Conservation (phyloP, 352 stramenopile genomes). For the Phytophthora hibernalis region DNA sequence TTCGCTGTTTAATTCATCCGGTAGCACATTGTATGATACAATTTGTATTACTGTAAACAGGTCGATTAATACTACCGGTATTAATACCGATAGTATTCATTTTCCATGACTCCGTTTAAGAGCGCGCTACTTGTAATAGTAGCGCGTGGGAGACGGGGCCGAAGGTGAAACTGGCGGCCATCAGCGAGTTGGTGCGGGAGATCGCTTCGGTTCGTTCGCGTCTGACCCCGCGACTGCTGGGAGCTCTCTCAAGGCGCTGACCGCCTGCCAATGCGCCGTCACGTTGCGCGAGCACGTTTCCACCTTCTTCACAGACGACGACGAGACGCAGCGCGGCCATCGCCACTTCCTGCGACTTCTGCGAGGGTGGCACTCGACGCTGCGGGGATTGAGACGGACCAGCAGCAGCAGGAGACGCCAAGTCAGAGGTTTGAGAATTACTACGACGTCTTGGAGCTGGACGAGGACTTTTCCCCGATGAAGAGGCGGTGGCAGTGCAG, state of each 20-base stretch:
- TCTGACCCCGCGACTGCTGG: conserved; percentile 29
- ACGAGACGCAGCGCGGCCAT: conserved; percentile 6
- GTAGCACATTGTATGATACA: too few relatives aligned
- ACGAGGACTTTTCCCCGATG: conserved; percentile 30
- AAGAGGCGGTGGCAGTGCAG: neutral
- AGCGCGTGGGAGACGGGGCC: too few relatives aligned
- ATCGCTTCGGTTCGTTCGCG: conserved; percentile 13
- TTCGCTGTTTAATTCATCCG: too few relatives aligned
- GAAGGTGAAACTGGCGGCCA: neutral
- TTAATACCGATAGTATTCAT: too few relatives aligned
- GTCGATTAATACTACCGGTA: too few relatives aligned
- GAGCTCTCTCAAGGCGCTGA: conserved; percentile 29
- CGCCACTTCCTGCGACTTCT: conserved; percentile 25
- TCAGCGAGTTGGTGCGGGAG: neutral
- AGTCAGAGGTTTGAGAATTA: conserved; percentile 32
- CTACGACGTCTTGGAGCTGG: conserved; percentile 34
- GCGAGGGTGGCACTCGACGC: conserved; percentile 14
- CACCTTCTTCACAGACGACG: conserved; percentile 20
- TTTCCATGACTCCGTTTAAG: too few relatives aligned
- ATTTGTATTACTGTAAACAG: too few relatives aligned
- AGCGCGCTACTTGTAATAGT: too few relatives aligned
- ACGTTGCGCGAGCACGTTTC: conserved; percentile 29
- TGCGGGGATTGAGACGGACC: conserved; percentile 4
- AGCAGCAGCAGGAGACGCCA: neutral
- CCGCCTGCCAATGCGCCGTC: conserved; percentile 28